Evolutionary conservation across 176 grass and related monocot species (phyloP), one percentile per base, ranked within the genome.

Genomic region (Aegilops tauschii): DNA sequence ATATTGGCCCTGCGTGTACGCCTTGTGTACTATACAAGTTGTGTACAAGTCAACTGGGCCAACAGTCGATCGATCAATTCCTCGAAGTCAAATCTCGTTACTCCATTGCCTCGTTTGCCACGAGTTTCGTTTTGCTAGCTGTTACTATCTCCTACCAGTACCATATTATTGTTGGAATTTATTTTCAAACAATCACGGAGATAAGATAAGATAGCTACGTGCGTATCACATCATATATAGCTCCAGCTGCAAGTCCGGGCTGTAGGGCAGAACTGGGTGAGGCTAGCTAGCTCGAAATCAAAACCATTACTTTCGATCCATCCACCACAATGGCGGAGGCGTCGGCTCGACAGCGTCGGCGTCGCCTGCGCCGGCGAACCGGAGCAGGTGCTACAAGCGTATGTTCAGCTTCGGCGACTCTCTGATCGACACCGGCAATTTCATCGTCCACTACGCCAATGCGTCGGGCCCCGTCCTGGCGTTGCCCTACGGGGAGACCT

Each of bases 351-450:
- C 21, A 61, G 14, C 23, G 40, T 52, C 14, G 4, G 9, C 70
- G 3, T 54, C 65, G 17, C 47, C 47, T 17, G 12, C 34, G n/a
- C 40, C 67, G 44, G 31, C 2, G 1, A 62, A 8, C 63, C 1
- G n/a, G 14, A 8, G 72, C 39, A 8, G 81, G 31, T 94, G 94
- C 83, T 92, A 90, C 84, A 67, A 62, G 36, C 85, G 58, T 12
- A 18, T 97, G 29, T 94, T 97, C 75, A 80, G 64, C 47, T 97
- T 97, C 69, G 94, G 94, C 47, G 85, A 97, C 83, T 90, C 92
- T 23, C 17, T 94, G 12, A 86, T 76, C 45, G 94, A 97, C 84
- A 97, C 88, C 20, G 92, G 94, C 27, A 97, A 97, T 61, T 85
- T 90, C 83, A 50, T 85, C 91, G 32, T 6, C 88, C 84, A 88